Conservation (phyloP, 176 grass and related monocot genomes). For the Rhipidocladum racemiflorum region DNA sequence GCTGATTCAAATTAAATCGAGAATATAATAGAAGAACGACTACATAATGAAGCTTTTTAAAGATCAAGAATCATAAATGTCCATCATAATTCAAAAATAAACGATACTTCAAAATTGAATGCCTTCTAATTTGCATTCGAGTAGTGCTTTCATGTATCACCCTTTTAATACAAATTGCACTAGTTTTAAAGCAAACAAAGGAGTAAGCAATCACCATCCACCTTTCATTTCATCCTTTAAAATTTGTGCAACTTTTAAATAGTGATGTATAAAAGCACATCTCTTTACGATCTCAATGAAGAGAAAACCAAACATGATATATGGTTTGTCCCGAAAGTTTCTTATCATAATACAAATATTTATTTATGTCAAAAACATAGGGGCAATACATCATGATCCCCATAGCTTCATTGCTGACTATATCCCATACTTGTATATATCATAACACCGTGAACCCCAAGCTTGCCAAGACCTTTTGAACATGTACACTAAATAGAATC, state of each 20-base stretch:
- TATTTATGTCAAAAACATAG: constrained; percentile 17
- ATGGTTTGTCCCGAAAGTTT: neutral
- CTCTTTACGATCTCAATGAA: too few relatives aligned
- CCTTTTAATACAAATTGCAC: too few relatives aligned
- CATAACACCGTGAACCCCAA: neutral
- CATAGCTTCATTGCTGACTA: constrained; percentile 14
- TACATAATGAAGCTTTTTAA: neutral
- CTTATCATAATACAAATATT: constrained; percentile 24
- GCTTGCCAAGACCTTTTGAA: constrained; percentile 37
- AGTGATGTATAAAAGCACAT: too few relatives aligned
- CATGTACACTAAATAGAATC: constrained; percentile 17
- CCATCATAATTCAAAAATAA: neutral
- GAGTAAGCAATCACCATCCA: too few relatives aligned
- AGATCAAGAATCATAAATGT: neutral
- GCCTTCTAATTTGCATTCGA: constrained; percentile 23
- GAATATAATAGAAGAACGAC: neutral
- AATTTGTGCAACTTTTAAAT: too few relatives aligned
- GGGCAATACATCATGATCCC: constrained; percentile 21
- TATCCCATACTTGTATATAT: constrained; percentile 21
- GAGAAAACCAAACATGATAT: neutral
- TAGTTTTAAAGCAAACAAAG: too few relatives aligned
- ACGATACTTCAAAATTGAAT: neutral
- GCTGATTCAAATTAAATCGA: neutral
- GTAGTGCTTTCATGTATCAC: too few relatives aligned
- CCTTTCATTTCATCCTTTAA: too few relatives aligned